Conservation (phyloP, 139 green algal species). For the Dunaliella sp. region DNA sequence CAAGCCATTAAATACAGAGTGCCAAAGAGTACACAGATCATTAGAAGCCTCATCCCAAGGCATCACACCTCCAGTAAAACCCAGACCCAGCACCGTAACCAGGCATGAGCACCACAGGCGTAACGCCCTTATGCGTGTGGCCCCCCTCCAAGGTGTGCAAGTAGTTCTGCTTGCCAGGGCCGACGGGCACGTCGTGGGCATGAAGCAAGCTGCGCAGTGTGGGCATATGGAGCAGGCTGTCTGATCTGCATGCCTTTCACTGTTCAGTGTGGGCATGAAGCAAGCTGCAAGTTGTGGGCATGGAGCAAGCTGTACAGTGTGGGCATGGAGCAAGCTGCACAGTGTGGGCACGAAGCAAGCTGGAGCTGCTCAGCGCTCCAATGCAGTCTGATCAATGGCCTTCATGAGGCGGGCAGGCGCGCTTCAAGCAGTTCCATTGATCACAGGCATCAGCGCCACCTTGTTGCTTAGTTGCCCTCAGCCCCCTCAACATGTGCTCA, state of each 20-base stretch:
- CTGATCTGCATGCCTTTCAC: too few relatives aligned
- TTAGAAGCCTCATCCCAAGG: not conserved
- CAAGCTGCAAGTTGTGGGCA: not conserved
- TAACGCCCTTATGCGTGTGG: not conserved
- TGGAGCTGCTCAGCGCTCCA: too few relatives aligned
- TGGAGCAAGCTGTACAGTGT: not conserved
- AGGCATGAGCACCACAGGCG: conserved; percentile 66
- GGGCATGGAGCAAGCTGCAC: too few relatives aligned
- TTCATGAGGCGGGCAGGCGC: too few relatives aligned
- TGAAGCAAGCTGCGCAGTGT: conserved; percentile 20
- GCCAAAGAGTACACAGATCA: not conserved
- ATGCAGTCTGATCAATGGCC: not conserved
- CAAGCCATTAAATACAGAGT: not conserved
- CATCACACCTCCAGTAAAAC: conserved; percentile 49
- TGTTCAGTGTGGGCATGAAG: too few relatives aligned
- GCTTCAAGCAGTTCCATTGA: too few relatives aligned
- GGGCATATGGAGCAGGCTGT: too few relatives aligned
- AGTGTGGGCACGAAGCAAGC: not conserved
- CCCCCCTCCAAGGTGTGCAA: conserved; percentile 65
- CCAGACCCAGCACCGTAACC: conserved; percentile 71
- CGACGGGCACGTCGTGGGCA: conserved; percentile 41
- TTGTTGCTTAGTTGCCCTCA: too few relatives aligned
- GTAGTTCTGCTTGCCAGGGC: conserved; percentile 49
- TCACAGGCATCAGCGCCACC: too few relatives aligned
- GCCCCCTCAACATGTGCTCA: too few relatives aligned